Evolutionary conservation across 495 filamentous ascomycete species (phyloP).

Genomic region (Echria macrotheca): DNA sequence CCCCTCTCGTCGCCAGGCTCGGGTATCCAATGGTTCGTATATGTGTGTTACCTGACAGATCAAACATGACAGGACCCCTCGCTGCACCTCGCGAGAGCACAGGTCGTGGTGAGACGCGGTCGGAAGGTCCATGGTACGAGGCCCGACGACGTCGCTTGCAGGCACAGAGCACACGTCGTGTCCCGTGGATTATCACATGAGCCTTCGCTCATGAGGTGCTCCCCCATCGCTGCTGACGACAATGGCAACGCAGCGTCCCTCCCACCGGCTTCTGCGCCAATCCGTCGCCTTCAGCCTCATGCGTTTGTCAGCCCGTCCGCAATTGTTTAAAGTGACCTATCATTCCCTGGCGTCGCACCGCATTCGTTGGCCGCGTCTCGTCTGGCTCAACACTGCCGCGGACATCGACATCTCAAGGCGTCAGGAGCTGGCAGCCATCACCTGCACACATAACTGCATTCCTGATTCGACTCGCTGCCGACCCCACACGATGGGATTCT

Average conservation of each 20-base stretch:
- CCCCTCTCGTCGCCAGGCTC: conserved; percentile 1
- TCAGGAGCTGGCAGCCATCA: neutral
- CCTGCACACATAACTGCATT: neutral
- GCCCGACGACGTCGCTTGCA: no score
- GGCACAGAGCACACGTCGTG: conserved; percentile 12
- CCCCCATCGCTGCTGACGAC: neutral
- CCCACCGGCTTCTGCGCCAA: neutral
- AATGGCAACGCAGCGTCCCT: neutral
- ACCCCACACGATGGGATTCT: no score
- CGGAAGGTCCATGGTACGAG: no score
- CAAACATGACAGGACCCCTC: neutral
- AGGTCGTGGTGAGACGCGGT: neutral
- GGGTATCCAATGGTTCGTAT: conserved; percentile 2
- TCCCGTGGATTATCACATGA: conserved; percentile 17
- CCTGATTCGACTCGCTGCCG: no score
- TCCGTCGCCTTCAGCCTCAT: conserved; percentile 9
- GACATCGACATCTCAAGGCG: neutral
- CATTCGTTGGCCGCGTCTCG: neutral
- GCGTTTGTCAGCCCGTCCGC: conserved; percentile 4
- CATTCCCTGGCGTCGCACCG: neutral
- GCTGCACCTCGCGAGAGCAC: neutral
- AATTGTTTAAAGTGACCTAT: conserved; percentile 7
- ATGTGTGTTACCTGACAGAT: conserved; percentile 18
- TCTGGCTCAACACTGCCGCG: neutral
- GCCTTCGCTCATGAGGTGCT: conserved; percentile 12